Evolutionary conservation across 2,329 filamentous ascomycete genomes (phyloP).

Genomic region (Colletotrichum gloeosporioides): DNA sequence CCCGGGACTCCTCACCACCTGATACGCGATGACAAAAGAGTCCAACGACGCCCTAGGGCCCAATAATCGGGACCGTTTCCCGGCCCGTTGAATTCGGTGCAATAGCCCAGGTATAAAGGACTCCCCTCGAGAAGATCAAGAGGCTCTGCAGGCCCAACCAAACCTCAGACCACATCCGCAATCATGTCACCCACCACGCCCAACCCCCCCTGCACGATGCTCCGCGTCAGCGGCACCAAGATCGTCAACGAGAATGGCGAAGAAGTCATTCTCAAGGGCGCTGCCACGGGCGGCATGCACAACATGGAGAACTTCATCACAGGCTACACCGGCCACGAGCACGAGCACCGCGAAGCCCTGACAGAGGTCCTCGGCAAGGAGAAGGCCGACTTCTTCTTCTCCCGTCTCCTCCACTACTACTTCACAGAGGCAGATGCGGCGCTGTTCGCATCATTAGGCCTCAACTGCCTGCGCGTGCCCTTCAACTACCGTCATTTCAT

Average conservation of each 20-base stretch:
- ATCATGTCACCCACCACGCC: background rate
- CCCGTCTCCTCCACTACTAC: slow-evolving; percentile 61
- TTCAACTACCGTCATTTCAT: slow-evolving; percentile 67
- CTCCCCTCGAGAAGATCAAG: background rate
- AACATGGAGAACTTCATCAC: slow-evolving; percentile 69
- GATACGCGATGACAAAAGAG: background rate
- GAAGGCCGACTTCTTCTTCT: slow-evolving; percentile 66
- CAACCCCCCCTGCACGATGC: slow-evolving; percentile 29
- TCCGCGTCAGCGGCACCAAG: slow-evolving; percentile 32
- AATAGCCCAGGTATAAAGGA: slow-evolving; percentile 1
- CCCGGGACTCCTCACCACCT: background rate
- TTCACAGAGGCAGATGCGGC: slow-evolving; percentile 64
- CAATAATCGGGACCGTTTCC: background rate
- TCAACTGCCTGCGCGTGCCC: slow-evolving; percentile 65
- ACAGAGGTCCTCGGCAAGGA: slow-evolving; percentile 57
- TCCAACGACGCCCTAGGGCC: background rate
- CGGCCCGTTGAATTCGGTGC: background rate
- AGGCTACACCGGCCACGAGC: slow-evolving; percentile 65
- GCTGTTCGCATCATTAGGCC: slow-evolving; percentile 58
- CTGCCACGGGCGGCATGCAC: slow-evolving; percentile 35
- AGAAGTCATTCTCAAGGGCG: slow-evolving; percentile 47
- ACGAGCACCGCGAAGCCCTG: slow-evolving; percentile 60
- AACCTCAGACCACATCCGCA: background rate
- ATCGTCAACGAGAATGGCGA: slow-evolving; percentile 51
- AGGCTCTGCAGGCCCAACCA: background rate